Percentiles rank a stretch among this genome's conserved stretches.
Evolutionary conservation across 306 rosid species (phyloP).

Genomic region (Rosa chinensis): DNA sequence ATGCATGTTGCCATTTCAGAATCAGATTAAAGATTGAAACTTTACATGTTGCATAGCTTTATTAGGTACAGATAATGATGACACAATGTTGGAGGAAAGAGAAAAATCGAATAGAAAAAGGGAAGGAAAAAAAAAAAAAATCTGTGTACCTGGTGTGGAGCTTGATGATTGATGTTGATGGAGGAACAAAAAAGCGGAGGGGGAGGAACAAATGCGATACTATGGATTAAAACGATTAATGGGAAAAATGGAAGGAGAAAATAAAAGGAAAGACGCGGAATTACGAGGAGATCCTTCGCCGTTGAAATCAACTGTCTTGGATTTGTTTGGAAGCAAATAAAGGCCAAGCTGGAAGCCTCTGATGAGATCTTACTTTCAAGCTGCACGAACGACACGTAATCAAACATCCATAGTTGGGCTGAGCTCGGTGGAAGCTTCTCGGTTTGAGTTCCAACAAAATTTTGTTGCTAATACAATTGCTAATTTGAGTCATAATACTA

Average conservation of each 20-base stretch:
- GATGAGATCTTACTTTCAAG: background rate
- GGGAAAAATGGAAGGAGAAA: conserved; percentile 1
- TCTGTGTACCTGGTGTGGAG: conserved; percentile 44
- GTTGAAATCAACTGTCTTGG: conserved; percentile 47
- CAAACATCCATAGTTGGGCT: no score
- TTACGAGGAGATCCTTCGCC: conserved; percentile 41
- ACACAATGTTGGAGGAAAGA: background rate
- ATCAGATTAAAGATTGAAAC: conserved; percentile 4
- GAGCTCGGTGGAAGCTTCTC: no score
- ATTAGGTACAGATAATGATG: background rate
- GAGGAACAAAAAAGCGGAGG: conserved; percentile 26
- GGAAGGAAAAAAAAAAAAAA: background rate
- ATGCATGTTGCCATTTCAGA: conserved; percentile 9
- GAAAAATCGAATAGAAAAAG: background rate
- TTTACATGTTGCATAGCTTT: background rate
- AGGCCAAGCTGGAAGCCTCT: conserved; percentile 7
- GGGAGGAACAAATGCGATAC: conserved; percentile 19
- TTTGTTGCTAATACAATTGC: no score
- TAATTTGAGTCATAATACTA: no score
- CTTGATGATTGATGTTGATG: conserved; percentile 28
- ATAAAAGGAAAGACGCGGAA: conserved; percentile 31
- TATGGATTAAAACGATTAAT: conserved; percentile 21
- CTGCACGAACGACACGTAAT: conserved; percentile 2
- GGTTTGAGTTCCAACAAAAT: no score
- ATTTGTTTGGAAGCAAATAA: conserved; percentile 33